These are phyloP conservation scores for Plasmodium sp. DNA, from an alignment of 169 alveolate species.

Conservation along the genomic window DNA sequence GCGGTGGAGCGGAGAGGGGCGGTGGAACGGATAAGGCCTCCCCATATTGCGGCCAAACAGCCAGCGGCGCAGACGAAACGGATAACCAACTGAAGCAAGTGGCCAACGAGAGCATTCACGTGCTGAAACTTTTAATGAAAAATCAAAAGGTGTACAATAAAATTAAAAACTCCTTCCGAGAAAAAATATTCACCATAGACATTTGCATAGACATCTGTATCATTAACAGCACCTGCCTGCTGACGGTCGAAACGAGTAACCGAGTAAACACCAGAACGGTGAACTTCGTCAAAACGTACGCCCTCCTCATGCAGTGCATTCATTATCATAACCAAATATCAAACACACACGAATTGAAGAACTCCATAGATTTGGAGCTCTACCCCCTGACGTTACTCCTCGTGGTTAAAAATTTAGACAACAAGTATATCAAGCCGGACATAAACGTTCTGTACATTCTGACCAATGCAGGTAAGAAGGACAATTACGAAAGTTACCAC, in stretches of 20 bases:
- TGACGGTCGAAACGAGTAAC: conserved; percentile 46
- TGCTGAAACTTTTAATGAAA: conserved; percentile 66
- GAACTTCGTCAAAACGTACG: conserved; percentile 68
- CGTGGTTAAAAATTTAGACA: conserved; percentile 47
- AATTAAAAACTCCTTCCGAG: conserved; percentile 69
- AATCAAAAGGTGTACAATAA: conserved; percentile 68
- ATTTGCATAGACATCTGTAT: conserved; percentile 64
- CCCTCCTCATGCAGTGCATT: conserved; percentile 66
- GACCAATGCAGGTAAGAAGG: conserved; percentile 18
- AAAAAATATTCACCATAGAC: conserved; percentile 70
- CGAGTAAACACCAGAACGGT: conserved; percentile 20
- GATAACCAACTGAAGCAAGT: conserved; percentile 53
- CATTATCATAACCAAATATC: conserved; percentile 75
- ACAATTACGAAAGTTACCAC: conserved; percentile 8
- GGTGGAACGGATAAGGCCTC: background rate
- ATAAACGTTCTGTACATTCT: conserved; percentile 51
- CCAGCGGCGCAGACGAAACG: background rate
- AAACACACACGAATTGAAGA: conserved; percentile 59
- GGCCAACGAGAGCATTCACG: conserved; percentile 71
- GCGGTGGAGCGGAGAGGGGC: background rate
- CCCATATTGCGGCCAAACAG: background rate
- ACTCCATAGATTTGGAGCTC: conserved; percentile 60
- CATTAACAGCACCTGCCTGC: conserved; percentile 47
- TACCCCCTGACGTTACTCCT: conserved; percentile 66
- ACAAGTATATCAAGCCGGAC: conserved; percentile 62